phyloP scores from a whole-genome alignment of 225 moss, liverwort and hornwort genomes.

The Bryum argenteum region DNA sequence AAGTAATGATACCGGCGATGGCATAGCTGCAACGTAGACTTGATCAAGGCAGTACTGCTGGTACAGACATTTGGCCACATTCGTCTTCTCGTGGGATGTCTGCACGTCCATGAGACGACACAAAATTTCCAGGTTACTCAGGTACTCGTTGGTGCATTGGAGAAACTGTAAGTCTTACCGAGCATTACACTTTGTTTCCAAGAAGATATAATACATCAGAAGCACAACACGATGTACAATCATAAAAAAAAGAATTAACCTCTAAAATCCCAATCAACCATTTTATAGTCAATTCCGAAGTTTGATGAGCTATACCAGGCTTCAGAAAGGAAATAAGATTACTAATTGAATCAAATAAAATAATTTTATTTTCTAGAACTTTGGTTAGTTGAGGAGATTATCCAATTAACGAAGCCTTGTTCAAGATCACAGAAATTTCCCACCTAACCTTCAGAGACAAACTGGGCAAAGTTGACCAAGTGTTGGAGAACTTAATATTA shows the following conservation, averaged over 20 bases:
- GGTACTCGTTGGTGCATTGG: background rate
- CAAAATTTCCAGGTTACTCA: slow-evolving; percentile 13
- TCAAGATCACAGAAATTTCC: no score
- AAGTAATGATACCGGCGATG: slow-evolving; percentile 51
- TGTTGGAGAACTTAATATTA: no score
- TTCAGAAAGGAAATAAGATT: no score
- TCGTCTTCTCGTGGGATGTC: slow-evolving; percentile 54
- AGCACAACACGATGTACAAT: background rate
- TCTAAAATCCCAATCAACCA: no score
- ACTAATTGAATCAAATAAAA: no score
- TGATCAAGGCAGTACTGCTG: slow-evolving; percentile 73
- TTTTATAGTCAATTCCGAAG: no score
- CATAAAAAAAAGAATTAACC: background rate
- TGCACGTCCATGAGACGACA: slow-evolving; percentile 38
- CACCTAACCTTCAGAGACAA: no score
- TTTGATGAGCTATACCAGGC: no score
- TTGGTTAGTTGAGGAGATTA: no score
- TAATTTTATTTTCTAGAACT: no score
- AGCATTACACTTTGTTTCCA: slow-evolving; percentile 18
- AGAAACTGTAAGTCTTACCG: slow-evolving; percentile 14
- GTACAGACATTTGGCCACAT: slow-evolving; percentile 58
- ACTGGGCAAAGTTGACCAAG: no score
- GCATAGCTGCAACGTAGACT: slow-evolving; percentile 88
- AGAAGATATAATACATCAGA: background rate
- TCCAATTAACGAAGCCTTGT: no score